Evolutionary conservation across 2,329 filamentous ascomycete species (phyloP), one percentile per base, ranked within the genome.

Genomic region (Orbilia blumenaviensis): DNA sequence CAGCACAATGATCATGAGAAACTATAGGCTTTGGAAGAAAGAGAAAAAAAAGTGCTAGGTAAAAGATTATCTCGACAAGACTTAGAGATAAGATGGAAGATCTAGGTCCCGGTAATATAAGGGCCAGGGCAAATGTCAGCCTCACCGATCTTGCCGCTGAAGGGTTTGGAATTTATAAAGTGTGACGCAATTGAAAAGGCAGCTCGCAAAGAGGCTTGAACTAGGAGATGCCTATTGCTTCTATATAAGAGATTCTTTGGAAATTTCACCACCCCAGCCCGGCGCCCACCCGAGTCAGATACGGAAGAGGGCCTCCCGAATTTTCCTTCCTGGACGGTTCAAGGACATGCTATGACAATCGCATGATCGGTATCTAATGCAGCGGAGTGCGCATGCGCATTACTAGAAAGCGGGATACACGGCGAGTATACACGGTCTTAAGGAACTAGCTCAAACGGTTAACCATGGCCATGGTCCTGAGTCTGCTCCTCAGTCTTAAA

Each of bases 331-430:
- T 54, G 25, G 38, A 29, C 7, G 29, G 25, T 14, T 48, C 71
- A 58, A 69, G 72, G 72, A 50, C 63, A 69, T 76, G 56, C 72
- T 66, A 60, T 29, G 64, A 69, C 41, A 64, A 68, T 69, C 58
- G 72, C 64, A 76, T 76, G 64, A 76, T 64, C 60, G 46, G 48
- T 64, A 66, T 64, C 50, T 48, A 50, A 50, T 63, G 58, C 58
- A 63, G 34, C 60, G 50, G 50, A 60, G 29, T 46, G 38, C 21
- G 54, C 54, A 62, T 61, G 63, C 41, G 16, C 46, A 54, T 56
- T 42, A 27, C 21, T 60, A 66, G 41, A 34, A 27, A 56, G 48
- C 56, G 63, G 29, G 29, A 66, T 66, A 62, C 66, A 60, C 18
- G 58, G 34, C 25, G 21, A 66, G 58, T 44, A 58, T 38, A 44